Evolutionary conservation across 257 asterid genomes (phyloP).

Genomic region (Vinca minor): DNA sequence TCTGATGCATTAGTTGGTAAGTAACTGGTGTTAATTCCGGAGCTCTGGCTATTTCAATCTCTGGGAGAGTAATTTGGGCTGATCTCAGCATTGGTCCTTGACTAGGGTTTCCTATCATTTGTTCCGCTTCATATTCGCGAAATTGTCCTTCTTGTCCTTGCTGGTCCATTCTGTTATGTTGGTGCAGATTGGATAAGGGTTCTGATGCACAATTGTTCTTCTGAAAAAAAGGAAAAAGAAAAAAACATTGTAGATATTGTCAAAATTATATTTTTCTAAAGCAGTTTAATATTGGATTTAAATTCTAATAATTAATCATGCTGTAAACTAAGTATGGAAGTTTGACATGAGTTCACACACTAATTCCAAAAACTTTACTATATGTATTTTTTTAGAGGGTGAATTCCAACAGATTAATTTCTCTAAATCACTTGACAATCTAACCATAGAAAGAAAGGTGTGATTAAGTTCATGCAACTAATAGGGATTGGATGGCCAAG

Average conservation of each 20-base stretch:
- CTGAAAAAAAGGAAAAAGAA: background rate
- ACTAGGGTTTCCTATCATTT: constrained; percentile 8
- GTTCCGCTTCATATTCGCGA: constrained; percentile 14
- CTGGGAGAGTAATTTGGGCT: background rate
- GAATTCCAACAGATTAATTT: too few species aligned
- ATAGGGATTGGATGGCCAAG: too few species aligned
- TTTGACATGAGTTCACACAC: background rate
- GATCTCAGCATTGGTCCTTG: constrained; percentile 8
- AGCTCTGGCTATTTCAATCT: constrained; percentile 10
- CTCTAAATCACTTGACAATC: too few species aligned
- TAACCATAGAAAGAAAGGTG: too few species aligned
- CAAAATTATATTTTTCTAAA: background rate
- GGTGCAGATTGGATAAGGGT: background rate
- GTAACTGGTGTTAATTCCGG: background rate
- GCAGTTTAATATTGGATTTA: background rate
- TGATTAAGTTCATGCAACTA: too few species aligned
- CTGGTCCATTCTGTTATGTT: constrained; percentile 23
- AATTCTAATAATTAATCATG: background rate
- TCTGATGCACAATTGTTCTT: background rate
- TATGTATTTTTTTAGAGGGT: too few species aligned
- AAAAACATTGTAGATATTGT: background rate
- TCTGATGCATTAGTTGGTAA: constrained; percentile 23
- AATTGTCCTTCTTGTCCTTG: constrained; percentile 11
- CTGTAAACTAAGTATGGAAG: background rate
- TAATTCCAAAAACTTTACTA: too few species aligned